Base-by-base conservation (phyloP, 257 asterid species). In the Fraxinus quadrangulata region DNA sequence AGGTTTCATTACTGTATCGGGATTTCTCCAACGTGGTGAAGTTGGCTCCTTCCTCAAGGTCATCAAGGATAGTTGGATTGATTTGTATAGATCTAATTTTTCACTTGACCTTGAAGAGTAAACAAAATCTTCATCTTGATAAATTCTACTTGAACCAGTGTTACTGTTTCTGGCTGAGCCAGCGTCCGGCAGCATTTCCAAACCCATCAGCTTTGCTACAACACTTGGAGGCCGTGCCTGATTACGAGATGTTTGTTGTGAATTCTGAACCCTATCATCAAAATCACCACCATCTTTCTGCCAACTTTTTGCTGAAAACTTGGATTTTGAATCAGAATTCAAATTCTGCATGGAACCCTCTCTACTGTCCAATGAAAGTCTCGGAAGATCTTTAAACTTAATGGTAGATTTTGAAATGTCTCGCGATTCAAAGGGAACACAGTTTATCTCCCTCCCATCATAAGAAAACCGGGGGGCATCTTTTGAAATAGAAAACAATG, bases 181-280 rank as follows among this genome's bases (percentile, higher is more conserved):
- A 45, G 96, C 81, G 49, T 84, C 88, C 2, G 99, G 97, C 80
- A 92, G 79, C 12, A 87, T 45, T 36, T 90, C 94, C 79, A 94
- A 82, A 10, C 99, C 99, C 99, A 94, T 94, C 77, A 94, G 90
- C 91, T 92, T 94, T 8, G 99, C 99, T 74, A 94, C 97, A 51
- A 94, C 94, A 79, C 97, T 92, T 13, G 99, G 95, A 66, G 94
- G 96, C 56, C 96, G 86, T 12, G 86, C 79, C 76, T 81, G 92
- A 66, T 78, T 80, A 71, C 85, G 88, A 4, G 79, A 61, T 71
- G 71, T 76, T 45, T 88, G 47, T 40, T 40, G 81, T 75, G 66
- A 78, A 79, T 37, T 79, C 65, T 72, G 83, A 75, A 79, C 51
- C 71, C 79, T 83, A 36, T 77, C 74, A 75, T 80, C 83, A 67